A percentile compares a stretch with the other conserved stretches of the same genome.
Evolutionary conservation across 2,329 filamentous ascomycete species (phyloP).

Genomic region (Ophiobolus disseminans): DNA sequence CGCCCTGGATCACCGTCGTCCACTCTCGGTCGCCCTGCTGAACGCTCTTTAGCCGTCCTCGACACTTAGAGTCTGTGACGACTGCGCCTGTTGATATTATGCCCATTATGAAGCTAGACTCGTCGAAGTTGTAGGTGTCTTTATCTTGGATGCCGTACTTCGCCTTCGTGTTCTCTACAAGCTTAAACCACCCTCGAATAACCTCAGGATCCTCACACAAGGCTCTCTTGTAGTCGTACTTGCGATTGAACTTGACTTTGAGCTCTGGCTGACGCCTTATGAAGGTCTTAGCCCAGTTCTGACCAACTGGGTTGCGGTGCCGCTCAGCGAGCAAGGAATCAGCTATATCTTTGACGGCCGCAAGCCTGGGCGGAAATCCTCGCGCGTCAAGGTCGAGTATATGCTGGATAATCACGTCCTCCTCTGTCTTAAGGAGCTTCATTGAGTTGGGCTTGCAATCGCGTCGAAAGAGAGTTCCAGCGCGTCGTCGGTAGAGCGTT

Average conservation of each 20-base stretch:
- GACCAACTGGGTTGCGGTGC: no score
- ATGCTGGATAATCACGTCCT: conserved; percentile 1
- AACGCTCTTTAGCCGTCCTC: neutral
- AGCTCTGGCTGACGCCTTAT: conserved; percentile 14
- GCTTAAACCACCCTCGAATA: neutral
- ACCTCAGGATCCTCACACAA: neutral
- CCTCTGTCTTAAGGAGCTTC: neutral
- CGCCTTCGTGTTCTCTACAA: conserved; percentile 5
- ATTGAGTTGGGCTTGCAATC: conserved; percentile 1
- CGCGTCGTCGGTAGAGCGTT: neutral
- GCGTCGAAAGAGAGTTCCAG: neutral
- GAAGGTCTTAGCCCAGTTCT: no score
- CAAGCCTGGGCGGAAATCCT: conserved; percentile 6
- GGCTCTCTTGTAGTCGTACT: conserved; percentile 8
- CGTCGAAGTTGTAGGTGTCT: conserved; percentile 17
- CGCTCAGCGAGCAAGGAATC: neutral
- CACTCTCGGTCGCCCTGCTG: neutral
- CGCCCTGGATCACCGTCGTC: neutral
- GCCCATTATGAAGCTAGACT: neutral
- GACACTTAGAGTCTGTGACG: neutral
- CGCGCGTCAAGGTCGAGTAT: neutral
- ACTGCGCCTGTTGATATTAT: neutral
- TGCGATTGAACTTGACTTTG: conserved; percentile 17
- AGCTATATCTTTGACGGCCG: conserved; percentile 1
- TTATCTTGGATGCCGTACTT: conserved; percentile 14